Evolutionary conservation across 2,329 filamentous ascomycete species (phyloP).

Genomic region (Alternaria sp.): DNA sequence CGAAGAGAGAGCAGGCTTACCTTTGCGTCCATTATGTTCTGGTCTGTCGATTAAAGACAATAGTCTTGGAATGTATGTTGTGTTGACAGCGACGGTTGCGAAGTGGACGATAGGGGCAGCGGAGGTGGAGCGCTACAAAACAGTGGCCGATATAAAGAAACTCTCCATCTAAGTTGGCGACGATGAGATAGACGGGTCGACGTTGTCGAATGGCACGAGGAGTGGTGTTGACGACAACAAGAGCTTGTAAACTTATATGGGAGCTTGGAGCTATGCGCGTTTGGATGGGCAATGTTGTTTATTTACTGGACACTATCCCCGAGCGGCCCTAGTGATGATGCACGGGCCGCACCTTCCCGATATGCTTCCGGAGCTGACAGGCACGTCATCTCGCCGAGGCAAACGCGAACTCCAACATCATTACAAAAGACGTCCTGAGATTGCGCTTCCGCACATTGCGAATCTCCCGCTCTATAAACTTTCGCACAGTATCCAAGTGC

Average conservation of each 20-base stretch:
- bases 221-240: constrained; percentile 36
- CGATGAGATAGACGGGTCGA: constrained; percentile 48
- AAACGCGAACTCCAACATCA: constrained; percentile 23
- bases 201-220: constrained; percentile 33
- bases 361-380: background rate
- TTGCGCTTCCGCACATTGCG: constrained; percentile 21
- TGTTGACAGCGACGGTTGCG: constrained; percentile 28
- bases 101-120: constrained; percentile 35
- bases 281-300: constrained; percentile 16
- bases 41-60: constrained; percentile 27
- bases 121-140: constrained; percentile 42
- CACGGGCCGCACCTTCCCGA: constrained; percentile 11
- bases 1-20: constrained; percentile 34
- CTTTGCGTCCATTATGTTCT: constrained; percentile 54
- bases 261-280: constrained; percentile 22
- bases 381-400: constrained; percentile 21
- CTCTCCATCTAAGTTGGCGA: constrained; percentile 50
- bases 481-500: background rate
- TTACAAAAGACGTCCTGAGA: constrained; percentile 17
- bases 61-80: constrained; percentile 18
- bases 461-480: background rate
- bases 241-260: constrained; percentile 35
- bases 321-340: constrained; percentile 9
- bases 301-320: constrained; percentile 13
- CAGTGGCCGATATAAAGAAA: constrained; percentile 47